phyloP scores from a whole-genome alignment of 2,329 filamentous ascomycete genomes.

The Podosphaera fusca region DNA sequence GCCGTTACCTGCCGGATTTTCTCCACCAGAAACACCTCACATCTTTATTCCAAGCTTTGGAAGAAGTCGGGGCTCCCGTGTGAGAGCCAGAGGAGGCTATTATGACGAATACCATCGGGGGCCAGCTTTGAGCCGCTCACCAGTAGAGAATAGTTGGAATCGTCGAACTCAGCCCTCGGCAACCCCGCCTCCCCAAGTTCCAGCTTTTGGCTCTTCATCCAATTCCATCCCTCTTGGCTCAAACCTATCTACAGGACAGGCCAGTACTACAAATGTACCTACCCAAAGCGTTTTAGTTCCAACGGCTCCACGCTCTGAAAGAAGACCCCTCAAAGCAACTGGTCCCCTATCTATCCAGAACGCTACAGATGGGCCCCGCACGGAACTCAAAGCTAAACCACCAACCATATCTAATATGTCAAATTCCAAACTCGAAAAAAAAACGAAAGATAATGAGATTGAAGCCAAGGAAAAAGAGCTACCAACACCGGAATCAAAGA shows the following conservation, averaged over 20 bases:
- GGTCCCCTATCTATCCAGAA: background rate
- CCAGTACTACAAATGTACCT: conserved; percentile 4
- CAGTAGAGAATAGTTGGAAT: conserved; percentile 10
- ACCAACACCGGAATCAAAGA: background rate
- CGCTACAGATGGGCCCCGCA: background rate
- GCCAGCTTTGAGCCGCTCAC: conserved; percentile 14
- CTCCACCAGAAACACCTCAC: conserved; percentile 37
- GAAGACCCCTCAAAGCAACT: background rate
- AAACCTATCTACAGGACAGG: background rate
- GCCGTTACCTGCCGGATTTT: conserved; percentile 46
- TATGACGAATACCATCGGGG: conserved; percentile 30
- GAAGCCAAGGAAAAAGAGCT: background rate
- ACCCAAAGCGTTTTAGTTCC: conserved; percentile 11
- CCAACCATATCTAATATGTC: background rate
- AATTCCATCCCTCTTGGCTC: background rate
- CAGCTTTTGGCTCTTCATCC: conserved; percentile 27
- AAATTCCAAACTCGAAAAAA: background rate
- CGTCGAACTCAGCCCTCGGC: conserved; percentile 22
- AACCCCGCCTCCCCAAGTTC: conserved; percentile 28
- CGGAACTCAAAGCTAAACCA: background rate
- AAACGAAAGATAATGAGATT: background rate
- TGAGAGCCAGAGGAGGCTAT: conserved; percentile 25
- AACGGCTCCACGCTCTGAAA: conserved; percentile 10
- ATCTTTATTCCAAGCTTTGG: conserved; percentile 21
- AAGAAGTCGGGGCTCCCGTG: conserved; percentile 24